phyloP scores from a whole-genome alignment of 2,329 filamentous ascomycete species.

The Penicillium sclerotigenum region DNA sequence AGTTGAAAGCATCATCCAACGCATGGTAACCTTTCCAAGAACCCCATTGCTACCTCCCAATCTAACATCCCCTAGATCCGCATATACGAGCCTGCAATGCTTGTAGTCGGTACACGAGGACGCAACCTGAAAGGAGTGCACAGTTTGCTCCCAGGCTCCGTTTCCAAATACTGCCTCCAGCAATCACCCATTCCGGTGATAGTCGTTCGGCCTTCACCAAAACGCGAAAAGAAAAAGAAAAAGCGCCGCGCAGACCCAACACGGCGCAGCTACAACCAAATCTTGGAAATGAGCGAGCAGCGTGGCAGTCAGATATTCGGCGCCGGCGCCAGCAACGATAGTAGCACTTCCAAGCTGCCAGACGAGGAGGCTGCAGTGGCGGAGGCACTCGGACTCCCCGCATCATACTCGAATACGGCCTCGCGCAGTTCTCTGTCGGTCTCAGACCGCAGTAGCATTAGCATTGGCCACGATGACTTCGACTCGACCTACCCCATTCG shows the following conservation, averaged over 20 bases:
- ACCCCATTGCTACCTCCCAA: background rate
- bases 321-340: slow-evolving; percentile 46
- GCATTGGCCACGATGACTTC: slow-evolving; percentile 29
- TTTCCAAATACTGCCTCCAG: slow-evolving; percentile 92
- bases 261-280: slow-evolving; percentile 72
- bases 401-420: slow-evolving; percentile 26
- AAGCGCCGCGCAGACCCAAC: slow-evolving; percentile 76
- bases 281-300: slow-evolving; percentile 63
- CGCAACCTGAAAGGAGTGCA: slow-evolving; percentile 82
- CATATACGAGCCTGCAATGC: slow-evolving; percentile 85
- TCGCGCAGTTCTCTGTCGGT: slow-evolving; percentile 37
- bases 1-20: slow-evolving; percentile 84
- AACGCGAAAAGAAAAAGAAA: slow-evolving; percentile 83
- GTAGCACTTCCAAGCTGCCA: slow-evolving; percentile 43
- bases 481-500: slow-evolving; percentile 23
- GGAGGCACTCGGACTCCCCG: slow-evolving; percentile 47
- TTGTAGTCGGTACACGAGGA: slow-evolving; percentile 85
- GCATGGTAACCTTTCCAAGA: slow-evolving; percentile 61
- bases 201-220: slow-evolving; percentile 81
- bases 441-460: slow-evolving; percentile 35
- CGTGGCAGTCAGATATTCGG: slow-evolving; percentile 54
- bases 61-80: slow-evolving; percentile 61
- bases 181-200: slow-evolving; percentile 92
- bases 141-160: slow-evolving; percentile 79
- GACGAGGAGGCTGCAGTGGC: slow-evolving; percentile 52